Conservation (phyloP, 2,329 filamentous ascomycete genomes). For the Fusarium paranaense region DNA sequence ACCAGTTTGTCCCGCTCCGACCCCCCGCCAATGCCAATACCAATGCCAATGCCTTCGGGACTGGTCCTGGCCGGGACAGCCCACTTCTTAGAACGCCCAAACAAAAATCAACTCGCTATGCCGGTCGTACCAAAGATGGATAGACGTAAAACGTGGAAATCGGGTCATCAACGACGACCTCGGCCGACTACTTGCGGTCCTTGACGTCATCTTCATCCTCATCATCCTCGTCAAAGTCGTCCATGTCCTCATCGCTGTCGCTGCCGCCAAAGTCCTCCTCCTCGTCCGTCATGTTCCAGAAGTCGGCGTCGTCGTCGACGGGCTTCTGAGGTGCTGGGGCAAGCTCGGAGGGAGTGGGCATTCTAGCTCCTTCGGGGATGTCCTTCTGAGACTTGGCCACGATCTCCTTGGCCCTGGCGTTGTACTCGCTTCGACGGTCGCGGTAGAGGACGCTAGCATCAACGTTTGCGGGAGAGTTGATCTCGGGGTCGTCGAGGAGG, state of each 20-base stretch:
- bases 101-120: conserved; percentile 42
- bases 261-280: conserved; percentile 84
- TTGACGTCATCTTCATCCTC: conserved; percentile 65
- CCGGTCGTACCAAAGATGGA: conserved; percentile 28
- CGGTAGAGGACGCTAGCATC: conserved; percentile 90
- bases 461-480: conserved; percentile 93
- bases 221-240: conserved; percentile 69
- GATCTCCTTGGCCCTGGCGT: conserved; percentile 74
- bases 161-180: neutral
- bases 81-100: conserved; percentile 36
- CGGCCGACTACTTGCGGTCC: conserved; percentile 38
- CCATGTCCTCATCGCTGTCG: conserved; percentile 73
- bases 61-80: conserved; percentile 27
- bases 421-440: conserved; percentile 77
- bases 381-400: conserved; percentile 81
- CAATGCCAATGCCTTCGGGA: conserved; percentile 3
- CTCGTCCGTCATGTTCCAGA: conserved; percentile 82
- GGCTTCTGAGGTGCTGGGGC: conserved; percentile 69
- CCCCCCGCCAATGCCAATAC: conserved; percentile 24
- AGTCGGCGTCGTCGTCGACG: conserved; percentile 79
- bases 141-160: conserved; percentile 23
- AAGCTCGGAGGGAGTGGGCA: conserved; percentile 80
- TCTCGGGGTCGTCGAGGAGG: conserved; percentile 92
- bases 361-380: conserved; percentile 81
- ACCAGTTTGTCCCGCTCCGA: conserved; percentile 13